Conservation (phyloP, 495 filamentous ascomycete genomes). For the Neurospora hispaniola region DNA sequence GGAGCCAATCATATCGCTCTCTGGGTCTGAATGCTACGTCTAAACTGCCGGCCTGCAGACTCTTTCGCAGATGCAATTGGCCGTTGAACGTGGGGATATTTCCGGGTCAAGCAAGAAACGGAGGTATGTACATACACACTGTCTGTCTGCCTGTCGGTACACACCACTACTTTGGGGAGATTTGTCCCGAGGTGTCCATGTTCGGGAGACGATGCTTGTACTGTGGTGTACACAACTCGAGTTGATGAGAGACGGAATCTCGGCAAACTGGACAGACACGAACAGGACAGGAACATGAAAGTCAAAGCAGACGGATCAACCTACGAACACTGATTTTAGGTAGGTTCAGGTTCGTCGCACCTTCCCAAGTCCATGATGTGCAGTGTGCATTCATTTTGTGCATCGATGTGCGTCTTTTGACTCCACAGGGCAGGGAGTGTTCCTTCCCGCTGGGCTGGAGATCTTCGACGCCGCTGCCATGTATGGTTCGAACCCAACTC, state of each 20-base stretch:
- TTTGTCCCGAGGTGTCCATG: background rate
- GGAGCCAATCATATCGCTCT: background rate
- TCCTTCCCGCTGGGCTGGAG: background rate
- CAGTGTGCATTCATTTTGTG: background rate
- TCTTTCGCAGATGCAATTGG: too few species aligned
- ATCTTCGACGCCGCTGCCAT: background rate
- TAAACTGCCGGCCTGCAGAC: too few species aligned
- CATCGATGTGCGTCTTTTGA: background rate
- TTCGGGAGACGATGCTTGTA: background rate
- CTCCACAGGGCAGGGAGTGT: background rate
- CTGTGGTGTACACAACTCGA: background rate
- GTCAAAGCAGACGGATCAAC: background rate
- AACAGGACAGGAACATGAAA: background rate
- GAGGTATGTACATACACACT: too few species aligned
- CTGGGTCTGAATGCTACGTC: too few species aligned
- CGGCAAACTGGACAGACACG: background rate
- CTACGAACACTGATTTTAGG: background rate
- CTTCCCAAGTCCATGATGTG: background rate
- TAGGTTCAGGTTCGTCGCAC: background rate
- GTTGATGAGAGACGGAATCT: background rate
- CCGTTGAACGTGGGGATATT: too few species aligned
- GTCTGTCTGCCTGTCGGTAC: background rate
- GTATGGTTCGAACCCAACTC: background rate
- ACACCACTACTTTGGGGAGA: background rate
- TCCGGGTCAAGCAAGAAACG: too few species aligned